A percentile compares a stretch with the other conserved stretches of the same genome.
Evolutionary conservation across 495 filamentous ascomycete species (phyloP).

Genomic region (Penicillium subrubescens): DNA sequence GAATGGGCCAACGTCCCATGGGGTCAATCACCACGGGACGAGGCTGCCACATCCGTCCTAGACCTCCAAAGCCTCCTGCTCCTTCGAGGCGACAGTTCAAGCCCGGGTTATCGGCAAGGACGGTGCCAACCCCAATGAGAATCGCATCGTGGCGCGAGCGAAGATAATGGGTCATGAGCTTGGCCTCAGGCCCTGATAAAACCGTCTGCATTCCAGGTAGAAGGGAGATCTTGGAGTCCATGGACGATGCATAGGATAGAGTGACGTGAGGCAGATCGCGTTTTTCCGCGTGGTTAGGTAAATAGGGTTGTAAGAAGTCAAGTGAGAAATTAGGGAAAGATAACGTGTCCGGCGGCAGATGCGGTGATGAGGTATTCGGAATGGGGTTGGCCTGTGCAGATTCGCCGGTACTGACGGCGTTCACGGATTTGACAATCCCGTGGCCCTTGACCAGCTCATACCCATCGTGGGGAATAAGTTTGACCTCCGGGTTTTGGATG

Average conservation of each 20-base stretch:
- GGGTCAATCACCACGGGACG: constrained; percentile 81
- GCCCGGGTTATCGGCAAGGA: constrained; percentile 79
- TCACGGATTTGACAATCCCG: constrained; percentile 45
- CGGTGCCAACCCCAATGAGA: constrained; percentile 80
- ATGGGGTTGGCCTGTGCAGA: constrained; percentile 14
- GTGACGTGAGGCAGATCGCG: constrained; percentile 59
- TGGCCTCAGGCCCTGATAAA: constrained; percentile 78
- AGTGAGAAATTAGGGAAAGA: constrained; percentile 45
- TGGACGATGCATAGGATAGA: constrained; percentile 85
- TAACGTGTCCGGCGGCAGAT: constrained; percentile 48
- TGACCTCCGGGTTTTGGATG: constrained; percentile 50
- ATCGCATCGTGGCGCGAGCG: constrained; percentile 83
- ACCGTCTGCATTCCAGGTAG: constrained; percentile 73
- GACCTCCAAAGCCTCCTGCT: constrained; percentile 53
- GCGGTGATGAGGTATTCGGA: constrained; percentile 24
- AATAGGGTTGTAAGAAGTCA: constrained; percentile 52
- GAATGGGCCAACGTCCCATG: constrained; percentile 64
- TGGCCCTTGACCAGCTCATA: constrained; percentile 56
- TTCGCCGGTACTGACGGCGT: constrained; percentile 18
- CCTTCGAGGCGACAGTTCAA: constrained; percentile 75
- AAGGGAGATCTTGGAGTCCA: constrained; percentile 78
- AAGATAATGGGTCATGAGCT: constrained; percentile 89
- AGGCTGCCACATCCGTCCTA: constrained; percentile 65
- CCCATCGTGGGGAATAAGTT: constrained; percentile 50
- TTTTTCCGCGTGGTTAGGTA: constrained; percentile 37